Conservation (phyloP, 352 stramenopile species). For the Phytopythium ostracodes region DNA sequence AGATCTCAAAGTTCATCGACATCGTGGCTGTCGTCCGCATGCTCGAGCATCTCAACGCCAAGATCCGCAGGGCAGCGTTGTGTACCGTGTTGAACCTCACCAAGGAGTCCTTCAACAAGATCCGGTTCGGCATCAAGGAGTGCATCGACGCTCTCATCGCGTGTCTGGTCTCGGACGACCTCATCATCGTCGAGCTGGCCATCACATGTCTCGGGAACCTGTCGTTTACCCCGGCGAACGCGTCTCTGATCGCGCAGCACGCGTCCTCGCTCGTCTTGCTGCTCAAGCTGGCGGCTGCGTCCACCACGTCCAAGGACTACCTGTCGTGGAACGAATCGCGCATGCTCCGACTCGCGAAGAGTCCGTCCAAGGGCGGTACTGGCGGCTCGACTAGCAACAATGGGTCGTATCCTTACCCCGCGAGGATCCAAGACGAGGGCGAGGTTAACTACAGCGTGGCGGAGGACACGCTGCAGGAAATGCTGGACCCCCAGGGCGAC, state of each 20-base stretch:
- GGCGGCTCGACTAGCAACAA: not conserved
- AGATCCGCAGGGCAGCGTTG: slow-evolving; percentile 53
- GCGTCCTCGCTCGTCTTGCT: slow-evolving; percentile 33
- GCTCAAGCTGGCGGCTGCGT: slow-evolving; percentile 44
- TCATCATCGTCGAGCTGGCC: slow-evolving; percentile 59
- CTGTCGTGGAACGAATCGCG: slow-evolving; percentile 44
- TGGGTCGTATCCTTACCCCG: not conserved
- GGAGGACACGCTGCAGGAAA: slow-evolving; percentile 3
- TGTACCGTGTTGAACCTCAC: slow-evolving; percentile 55
- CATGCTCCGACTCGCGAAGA: slow-evolving; percentile 16
- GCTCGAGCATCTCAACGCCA: slow-evolving; percentile 52
- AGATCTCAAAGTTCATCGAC: slow-evolving; percentile 71
- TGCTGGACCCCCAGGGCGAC: slow-evolving; percentile 2
- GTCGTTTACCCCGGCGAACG: slow-evolving; percentile 50
- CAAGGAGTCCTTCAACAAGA: slow-evolving; percentile 77
- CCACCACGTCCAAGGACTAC: slow-evolving; percentile 39
- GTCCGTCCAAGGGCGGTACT: not conserved
- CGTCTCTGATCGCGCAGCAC: slow-evolving; percentile 33
- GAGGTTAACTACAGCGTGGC: slow-evolving; percentile 7
- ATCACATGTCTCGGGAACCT: slow-evolving; percentile 64
- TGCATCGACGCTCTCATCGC: slow-evolving; percentile 48
- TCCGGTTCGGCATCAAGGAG: slow-evolving; percentile 56
- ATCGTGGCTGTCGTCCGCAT: slow-evolving; percentile 55
- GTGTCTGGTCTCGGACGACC: slow-evolving; percentile 52
- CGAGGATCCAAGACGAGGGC: not conserved